Conservation (phyloP, 306 rosid species). For the Biancaea sappan region DNA sequence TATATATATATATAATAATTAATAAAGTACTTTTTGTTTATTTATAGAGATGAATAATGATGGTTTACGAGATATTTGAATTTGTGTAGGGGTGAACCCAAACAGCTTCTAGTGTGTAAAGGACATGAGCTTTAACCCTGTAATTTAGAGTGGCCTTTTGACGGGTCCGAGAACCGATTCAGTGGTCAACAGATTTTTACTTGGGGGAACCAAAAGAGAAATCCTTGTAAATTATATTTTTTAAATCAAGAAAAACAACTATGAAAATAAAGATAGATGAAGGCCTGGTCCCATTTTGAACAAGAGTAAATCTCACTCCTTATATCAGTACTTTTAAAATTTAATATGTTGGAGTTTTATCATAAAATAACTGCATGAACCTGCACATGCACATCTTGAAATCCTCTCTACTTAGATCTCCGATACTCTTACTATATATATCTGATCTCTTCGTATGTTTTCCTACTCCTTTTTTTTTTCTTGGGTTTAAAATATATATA, state of each 20-base stretch:
- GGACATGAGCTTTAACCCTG: constrained; percentile 38
- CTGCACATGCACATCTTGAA: constrained; percentile 64
- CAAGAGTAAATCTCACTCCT: constrained; percentile 53
- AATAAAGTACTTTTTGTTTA: too few species aligned
- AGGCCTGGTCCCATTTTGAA: constrained; percentile 40
- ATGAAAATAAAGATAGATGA: background rate
- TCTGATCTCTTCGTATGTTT: background rate
- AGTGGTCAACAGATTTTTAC: constrained; percentile 87
- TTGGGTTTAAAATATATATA: background rate
- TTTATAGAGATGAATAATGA: background rate
- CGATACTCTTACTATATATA: too few species aligned
- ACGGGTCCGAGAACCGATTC: constrained; percentile 70
- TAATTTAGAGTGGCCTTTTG: constrained; percentile 50
- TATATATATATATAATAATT: too few species aligned
- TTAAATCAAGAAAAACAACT: constrained; percentile 34
- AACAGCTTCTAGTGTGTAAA: constrained; percentile 42
- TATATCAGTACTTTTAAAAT: constrained; percentile 48
- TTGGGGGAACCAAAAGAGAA: constrained; percentile 61
- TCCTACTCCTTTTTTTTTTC: background rate
- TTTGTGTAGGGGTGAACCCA: too few species aligned
- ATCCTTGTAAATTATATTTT: constrained; percentile 41
- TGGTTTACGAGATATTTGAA: background rate
- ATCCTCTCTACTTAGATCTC: constrained; percentile 45
- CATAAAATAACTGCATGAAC: constrained; percentile 53
- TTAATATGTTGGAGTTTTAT: constrained; percentile 53